A percentile compares a stretch with the other conserved stretches of the same genome.
Evolutionary conservation across 495 filamentous ascomycete genomes (phyloP).

Genomic region (Penicillium antarcticum): DNA sequence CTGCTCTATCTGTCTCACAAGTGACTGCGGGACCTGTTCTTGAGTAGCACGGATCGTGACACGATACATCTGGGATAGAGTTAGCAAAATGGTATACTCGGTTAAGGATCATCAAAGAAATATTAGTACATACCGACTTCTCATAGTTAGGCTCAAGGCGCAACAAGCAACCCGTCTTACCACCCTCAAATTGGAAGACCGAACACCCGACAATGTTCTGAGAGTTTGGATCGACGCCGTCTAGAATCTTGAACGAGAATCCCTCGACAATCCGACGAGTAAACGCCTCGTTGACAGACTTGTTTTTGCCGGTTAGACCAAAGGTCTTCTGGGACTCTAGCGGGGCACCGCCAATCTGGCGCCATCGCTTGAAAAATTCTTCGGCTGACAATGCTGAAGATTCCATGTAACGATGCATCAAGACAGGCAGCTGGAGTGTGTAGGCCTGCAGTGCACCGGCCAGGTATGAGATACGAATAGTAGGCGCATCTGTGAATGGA

Average conservation of each 20-base stretch:
- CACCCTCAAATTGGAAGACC: slow-evolving; percentile 78
- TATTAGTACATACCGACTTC: slow-evolving; percentile 60
- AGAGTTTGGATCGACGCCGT: slow-evolving; percentile 80
- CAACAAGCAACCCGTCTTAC: slow-evolving; percentile 92
- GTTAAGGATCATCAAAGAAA: neutral
- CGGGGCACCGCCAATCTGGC: slow-evolving; percentile 88
- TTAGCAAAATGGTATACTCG: neutral
- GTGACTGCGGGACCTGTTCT: slow-evolving; percentile 73
- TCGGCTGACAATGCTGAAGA: slow-evolving; percentile 76
- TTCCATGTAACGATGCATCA: slow-evolving; percentile 95
- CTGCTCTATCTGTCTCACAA: slow-evolving; percentile 86
- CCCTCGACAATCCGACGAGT: slow-evolving; percentile 67
- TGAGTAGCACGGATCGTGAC: slow-evolving; percentile 94
- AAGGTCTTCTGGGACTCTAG: slow-evolving; percentile 87
- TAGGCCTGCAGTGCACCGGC: slow-evolving; percentile 91
- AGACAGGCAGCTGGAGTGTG: slow-evolving; percentile 84
- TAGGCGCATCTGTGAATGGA: slow-evolving; percentile 80
- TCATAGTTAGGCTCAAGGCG: slow-evolving; percentile 92
- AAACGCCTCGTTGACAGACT: slow-evolving; percentile 50
- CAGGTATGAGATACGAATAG: slow-evolving; percentile 89
- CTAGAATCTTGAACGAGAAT: slow-evolving; percentile 84
- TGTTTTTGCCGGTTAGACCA: slow-evolving; percentile 51
- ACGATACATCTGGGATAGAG: slow-evolving; percentile 74
- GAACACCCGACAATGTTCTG: slow-evolving; percentile 94
- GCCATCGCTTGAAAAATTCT: slow-evolving; percentile 98